Base-by-base conservation (phyloP, 2,329 filamentous ascomycete genomes). In the Trichoderma citrinoviride region DNA sequence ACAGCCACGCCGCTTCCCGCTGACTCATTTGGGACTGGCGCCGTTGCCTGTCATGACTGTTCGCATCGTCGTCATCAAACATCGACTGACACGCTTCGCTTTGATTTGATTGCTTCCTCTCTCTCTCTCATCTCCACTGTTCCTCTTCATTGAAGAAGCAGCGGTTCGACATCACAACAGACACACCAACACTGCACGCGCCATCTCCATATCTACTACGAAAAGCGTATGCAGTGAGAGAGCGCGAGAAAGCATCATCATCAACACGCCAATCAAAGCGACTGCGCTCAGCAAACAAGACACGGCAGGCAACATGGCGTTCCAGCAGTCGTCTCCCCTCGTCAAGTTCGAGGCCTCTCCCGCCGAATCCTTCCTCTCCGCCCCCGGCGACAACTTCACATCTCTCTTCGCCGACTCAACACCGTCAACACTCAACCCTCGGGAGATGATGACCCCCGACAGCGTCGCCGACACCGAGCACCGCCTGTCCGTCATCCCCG, bases 321-420 rank as follows among this genome's bases (percentile, higher is more conserved):
- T 74, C 55, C 74, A 77, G 73, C 75, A 77, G 76, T 55, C 70
- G 15, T 77, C 81, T 65, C 78, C 82, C 43, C 72, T 77, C 66
- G 72, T 82, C 74, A 85, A 85, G 75, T 79, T 84, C 69, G 82
- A 86, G 74, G 71, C 77, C 65, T 85, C 83, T 46, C 83, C 83
- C 2, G 76, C 81, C 73, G 84, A 86, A 73, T 85, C 83, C 5
- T 78, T 84, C 50, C 73, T 85, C 43, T 85, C 84, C 3, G 76
- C 79, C 1, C 81, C 83, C 2, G 78, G 80, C 67, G 81, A 84
- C 66, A 74, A 77, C 67, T 82, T 80, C 71, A 74, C 82, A 14
- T 80, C 83, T 3, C 78, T 86, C 33, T 85, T 86, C 71, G 71
- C 71, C 37, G 70, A 71, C 10, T 72, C 73, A 14, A 64, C 70